Conservation (phyloP, 2,329 filamentous ascomycete species). For the Ilyonectria sp. region DNA sequence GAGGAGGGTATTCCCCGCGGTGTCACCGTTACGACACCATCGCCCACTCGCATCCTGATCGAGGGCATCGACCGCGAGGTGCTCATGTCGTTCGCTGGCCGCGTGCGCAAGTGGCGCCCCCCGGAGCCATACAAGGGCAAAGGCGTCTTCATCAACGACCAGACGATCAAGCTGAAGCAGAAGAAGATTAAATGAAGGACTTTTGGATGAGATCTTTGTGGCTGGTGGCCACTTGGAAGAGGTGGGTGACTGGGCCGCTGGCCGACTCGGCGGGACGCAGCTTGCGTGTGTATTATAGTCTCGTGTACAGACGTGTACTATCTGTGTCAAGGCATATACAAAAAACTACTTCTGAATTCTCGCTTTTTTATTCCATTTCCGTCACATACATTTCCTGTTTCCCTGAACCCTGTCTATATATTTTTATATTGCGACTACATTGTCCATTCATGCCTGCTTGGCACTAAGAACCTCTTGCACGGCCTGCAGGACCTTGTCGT, state of each 20-base stretch:
- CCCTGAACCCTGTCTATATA: conserved; percentile 2
- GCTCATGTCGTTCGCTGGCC: conserved; percentile 91
- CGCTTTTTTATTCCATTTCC: conserved; percentile 12
- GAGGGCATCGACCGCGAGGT: conserved; percentile 90
- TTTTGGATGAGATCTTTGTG: conserved; percentile 20
- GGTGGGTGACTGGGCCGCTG: conserved; percentile 2
- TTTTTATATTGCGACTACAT: conserved; percentile 1
- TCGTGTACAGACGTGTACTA: conserved; percentile 51
- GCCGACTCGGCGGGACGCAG: conserved; percentile 37
- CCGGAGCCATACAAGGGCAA: conserved; percentile 99
- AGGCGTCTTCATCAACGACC: conserved; percentile 97
- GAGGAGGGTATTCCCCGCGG: conserved; percentile 88
- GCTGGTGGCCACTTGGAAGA: conserved; percentile 28
- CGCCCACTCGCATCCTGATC: conserved; percentile 91
- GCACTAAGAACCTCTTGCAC: conserved; percentile 83
- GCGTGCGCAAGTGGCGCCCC: conserved; percentile 88
- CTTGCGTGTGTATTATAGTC: conserved; percentile 50
- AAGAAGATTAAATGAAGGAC: conserved; percentile 89
- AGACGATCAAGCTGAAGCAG: conserved; percentile 98
- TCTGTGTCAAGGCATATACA: conserved; percentile 50
- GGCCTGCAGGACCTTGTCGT: conserved; percentile 81
- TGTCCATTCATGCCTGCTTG: conserved; percentile 44
- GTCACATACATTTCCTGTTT: conserved; percentile 12
- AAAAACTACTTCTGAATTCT: conserved; percentile 40
- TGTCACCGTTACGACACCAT: conserved; percentile 88